Evolutionary conservation across 345 rosid species (phyloP), one percentile per base, ranked within the genome.

Genomic region (Alliaria petiolata): DNA sequence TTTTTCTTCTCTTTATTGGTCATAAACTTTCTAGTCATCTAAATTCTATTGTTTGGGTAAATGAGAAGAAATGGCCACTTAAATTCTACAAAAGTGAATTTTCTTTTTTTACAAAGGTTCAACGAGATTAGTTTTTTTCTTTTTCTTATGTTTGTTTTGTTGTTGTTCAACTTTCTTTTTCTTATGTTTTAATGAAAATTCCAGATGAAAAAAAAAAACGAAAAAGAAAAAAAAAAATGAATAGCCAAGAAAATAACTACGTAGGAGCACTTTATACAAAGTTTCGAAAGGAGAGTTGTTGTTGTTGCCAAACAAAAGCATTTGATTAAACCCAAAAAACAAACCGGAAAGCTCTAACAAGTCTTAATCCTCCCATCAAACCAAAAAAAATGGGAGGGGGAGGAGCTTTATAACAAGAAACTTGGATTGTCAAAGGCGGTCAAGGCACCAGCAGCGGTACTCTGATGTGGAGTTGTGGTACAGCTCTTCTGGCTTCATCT

Each of bases 361-460:
- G 31, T 39, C 30, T 22, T 43, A 5, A 53, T 33, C 54, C 57
- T 26, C 47, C 56, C 46, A 22, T 47, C 13, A 46, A 13, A 8
- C 30, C 3, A 40, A 38, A 38, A 9, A 47, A 36, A 19, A 55
- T 22, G 36, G 28, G 63, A 54, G 62, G 62, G 31, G 53, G 11
- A 60, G 35, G 55, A 57, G 65, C 36, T 36, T 45, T 10, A 7
- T 22, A 22, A 1, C 26, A 17, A 51, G 59, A 57, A 34, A 68
- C 13, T 40, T 47, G 12, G 54, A 55, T 63, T 66, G 1, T 61
- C 76, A 64, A 55, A 45, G 61, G 56, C 55, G 62, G 73, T 91
- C 92, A 62, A 80, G 76, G 74, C 95, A 88, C 92, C 97, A 91
- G 63, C 92, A 88, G 30, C 58, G 67, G 42, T 86, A 90, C 69